These are phyloP conservation scores for Biscutella laevigata DNA, from an alignment of 441 rosid species.

Conservation along the genomic window DNA sequence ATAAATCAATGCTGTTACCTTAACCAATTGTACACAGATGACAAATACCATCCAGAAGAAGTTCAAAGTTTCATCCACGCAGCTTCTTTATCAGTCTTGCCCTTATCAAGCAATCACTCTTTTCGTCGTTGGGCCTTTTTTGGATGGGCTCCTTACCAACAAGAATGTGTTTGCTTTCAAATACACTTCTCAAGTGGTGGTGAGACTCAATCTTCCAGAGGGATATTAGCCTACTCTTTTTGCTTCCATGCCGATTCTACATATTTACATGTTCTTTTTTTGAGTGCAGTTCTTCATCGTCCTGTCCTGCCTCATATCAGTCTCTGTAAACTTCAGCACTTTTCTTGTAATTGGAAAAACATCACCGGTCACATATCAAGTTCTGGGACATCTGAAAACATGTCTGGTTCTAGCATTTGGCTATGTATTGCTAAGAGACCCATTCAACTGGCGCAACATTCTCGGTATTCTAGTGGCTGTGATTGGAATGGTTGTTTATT, in stretches of 20 bases:
- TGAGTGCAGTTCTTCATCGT: slow-evolving; percentile 92
- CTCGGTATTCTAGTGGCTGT: slow-evolving; percentile 82
- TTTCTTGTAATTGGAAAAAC: slow-evolving; percentile 96
- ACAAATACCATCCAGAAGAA: slow-evolving; percentile 98
- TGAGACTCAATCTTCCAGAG: slow-evolving; percentile 29
- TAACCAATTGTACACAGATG: slow-evolving; percentile 63
- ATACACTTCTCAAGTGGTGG: slow-evolving; percentile 92
- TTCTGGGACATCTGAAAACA: slow-evolving; percentile 91
- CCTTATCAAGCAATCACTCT: slow-evolving; percentile 95
- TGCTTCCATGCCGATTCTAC: slow-evolving; percentile 11
- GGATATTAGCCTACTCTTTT: not conserved
- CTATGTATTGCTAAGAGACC: slow-evolving; percentile 74
- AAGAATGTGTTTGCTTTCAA: slow-evolving; percentile 88
- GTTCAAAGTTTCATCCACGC: slow-evolving; percentile 95
- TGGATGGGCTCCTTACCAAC: slow-evolving; percentile 86
- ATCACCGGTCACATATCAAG: slow-evolving; percentile 98
- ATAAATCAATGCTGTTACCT: slow-evolving; percentile 28
- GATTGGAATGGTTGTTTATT: slow-evolving; percentile 80
- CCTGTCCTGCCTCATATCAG: slow-evolving; percentile 90
- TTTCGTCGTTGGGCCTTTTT: slow-evolving; percentile 79
- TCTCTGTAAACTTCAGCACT: slow-evolving; percentile 97
- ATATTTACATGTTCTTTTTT: slow-evolving; percentile 16
- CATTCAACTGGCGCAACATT: slow-evolving; percentile 95
- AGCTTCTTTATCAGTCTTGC: slow-evolving; percentile 93
- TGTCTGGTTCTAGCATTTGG: slow-evolving; percentile 96